A percentile compares a stretch with the other conserved stretches of the same genome.
phyloP scores from a whole-genome alignment of 1,284 basidiomycete species.

The Phellopilus nigrolimitatus region DNA sequence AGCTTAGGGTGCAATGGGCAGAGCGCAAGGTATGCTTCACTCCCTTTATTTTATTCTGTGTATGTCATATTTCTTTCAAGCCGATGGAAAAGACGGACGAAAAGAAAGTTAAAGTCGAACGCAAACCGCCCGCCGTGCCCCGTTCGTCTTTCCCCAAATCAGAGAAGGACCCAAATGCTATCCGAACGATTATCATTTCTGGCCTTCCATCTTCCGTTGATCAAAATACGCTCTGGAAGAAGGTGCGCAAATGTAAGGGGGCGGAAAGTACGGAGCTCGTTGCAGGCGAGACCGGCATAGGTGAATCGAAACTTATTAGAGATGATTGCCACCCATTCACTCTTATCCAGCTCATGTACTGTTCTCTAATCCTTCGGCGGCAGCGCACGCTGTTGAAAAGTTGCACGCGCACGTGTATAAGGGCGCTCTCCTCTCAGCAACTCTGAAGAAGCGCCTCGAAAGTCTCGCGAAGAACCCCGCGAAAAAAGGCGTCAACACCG shows the following conservation, averaged over 20 bases:
- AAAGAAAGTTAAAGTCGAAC: slow-evolving; percentile 40
- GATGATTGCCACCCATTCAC: slow-evolving; percentile 20
- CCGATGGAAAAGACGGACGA: slow-evolving; percentile 31
- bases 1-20: slow-evolving; percentile 77
- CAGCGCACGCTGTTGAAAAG: slow-evolving; percentile 72
- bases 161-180: slow-evolving; percentile 65
- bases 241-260: slow-evolving; percentile 73
- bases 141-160: slow-evolving; percentile 34
- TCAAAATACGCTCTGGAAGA: slow-evolving; percentile 83
- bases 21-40: slow-evolving; percentile 57
- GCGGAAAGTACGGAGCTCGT: slow-evolving; percentile 49
- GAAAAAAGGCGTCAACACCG: slow-evolving; percentile 27
- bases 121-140: slow-evolving; percentile 34
- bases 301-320: slow-evolving; percentile 17
- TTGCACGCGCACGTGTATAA: slow-evolving; percentile 95
- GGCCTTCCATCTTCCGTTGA: slow-evolving; percentile 69
- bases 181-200: slow-evolving; percentile 75
- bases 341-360: slow-evolving; percentile 62
- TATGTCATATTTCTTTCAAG: background rate
- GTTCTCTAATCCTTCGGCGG: slow-evolving; percentile 69
- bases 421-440: slow-evolving; percentile 81
- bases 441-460: slow-evolving; percentile 85
- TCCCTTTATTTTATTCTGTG: background rate
- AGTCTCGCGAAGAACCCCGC: slow-evolving; percentile 49
- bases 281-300: slow-evolving; percentile 12